Percentiles rank a stretch among this genome's conserved stretches.
These are phyloP conservation scores for Ustilago xerochloae DNA, from an alignment of 1,284 basidiomycete species.

Conservation along the genomic window DNA sequence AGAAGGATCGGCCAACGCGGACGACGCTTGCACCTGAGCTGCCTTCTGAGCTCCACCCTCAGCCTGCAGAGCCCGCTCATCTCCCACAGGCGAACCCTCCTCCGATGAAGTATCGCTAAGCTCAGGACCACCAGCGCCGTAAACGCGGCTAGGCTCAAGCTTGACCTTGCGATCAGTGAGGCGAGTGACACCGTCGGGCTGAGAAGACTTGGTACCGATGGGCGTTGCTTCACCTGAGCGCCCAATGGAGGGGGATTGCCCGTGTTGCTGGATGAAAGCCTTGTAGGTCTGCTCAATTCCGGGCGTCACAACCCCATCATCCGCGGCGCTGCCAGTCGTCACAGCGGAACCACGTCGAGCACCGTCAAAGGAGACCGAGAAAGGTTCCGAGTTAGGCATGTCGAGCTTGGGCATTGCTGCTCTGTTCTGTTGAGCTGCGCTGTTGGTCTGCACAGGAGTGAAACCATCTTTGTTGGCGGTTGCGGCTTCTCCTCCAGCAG, in stretches of 20 bases:
- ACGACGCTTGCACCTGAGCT: conserved; percentile 37
- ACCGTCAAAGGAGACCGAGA: conserved; percentile 49
- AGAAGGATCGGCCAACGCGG: conserved; percentile 34
- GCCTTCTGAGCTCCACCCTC: conserved; percentile 37
- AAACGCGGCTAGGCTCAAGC: conserved; percentile 46
- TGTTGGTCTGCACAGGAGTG: not conserved
- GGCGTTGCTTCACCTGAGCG: conserved; percentile 24
- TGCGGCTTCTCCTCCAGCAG: not conserved
- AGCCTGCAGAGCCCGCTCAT: conserved; percentile 7
- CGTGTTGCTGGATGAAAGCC: conserved; percentile 35
- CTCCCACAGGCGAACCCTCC: conserved; percentile 29
- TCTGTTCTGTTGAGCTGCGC: conserved; percentile 19
- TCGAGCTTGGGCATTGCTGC: conserved; percentile 55
- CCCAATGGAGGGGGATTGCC: conserved; percentile 24
- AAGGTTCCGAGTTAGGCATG: conserved; percentile 62
- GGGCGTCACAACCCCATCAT: conserved; percentile 49
- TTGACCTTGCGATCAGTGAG: conserved; percentile 49
- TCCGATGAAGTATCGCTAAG: conserved; percentile 46
- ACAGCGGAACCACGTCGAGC: conserved; percentile 25
- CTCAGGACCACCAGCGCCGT: conserved; percentile 39
- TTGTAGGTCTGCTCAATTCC: conserved; percentile 52
- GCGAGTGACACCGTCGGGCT: conserved; percentile 33
- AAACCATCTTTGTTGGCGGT: not conserved
- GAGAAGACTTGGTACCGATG: conserved; percentile 17
- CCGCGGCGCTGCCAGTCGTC: conserved; percentile 8